Percentiles rank a stretch among this genome's conserved stretches.
phyloP scores from a whole-genome alignment of 495 filamentous ascomycete genomes.

The Daldinia caldariorum region DNA sequence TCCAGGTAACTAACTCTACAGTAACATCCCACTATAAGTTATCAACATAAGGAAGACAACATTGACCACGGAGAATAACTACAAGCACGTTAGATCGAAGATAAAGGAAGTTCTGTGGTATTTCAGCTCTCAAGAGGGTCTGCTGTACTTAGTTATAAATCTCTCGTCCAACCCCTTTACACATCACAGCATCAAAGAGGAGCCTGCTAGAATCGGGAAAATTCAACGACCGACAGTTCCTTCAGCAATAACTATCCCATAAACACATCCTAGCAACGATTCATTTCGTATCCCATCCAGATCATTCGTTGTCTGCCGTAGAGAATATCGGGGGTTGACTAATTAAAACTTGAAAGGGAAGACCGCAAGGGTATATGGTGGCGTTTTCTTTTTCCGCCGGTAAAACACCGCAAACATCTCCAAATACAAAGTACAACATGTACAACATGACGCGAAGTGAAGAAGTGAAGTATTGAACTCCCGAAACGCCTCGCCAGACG shows the following conservation, averaged over 20 bases:
- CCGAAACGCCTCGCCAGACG: conserved; percentile 40
- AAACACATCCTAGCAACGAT: conserved; percentile 37
- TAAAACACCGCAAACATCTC: conserved; percentile 11
- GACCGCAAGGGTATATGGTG: conserved; percentile 30
- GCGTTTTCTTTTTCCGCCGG: conserved; percentile 6
- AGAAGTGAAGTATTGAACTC: conserved; percentile 18
- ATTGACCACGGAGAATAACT: not conserved
- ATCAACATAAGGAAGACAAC: not conserved
- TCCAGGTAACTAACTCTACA: too few species aligned
- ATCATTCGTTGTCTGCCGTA: conserved; percentile 38
- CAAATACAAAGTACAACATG: conserved; percentile 23
- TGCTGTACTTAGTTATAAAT: conserved; percentile 30
- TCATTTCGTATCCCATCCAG: conserved; percentile 40
- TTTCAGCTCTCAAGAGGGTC: conserved; percentile 35
- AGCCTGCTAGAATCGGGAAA: conserved; percentile 15
- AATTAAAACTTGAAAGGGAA: conserved; percentile 27
- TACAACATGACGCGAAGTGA: conserved; percentile 20
- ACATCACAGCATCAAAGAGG: conserved; percentile 16
- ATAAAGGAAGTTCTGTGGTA: conserved; percentile 33
- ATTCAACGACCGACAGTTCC: conserved; percentile 25
- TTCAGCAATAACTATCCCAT: conserved; percentile 30
- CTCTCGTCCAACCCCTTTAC: conserved; percentile 20
- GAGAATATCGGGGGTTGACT: conserved; percentile 13
- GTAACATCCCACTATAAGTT: not conserved
- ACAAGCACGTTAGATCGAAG: conserved; percentile 9